Evolutionary conservation across 768 basidiomycete species (phyloP), one percentile per base, ranked within the genome.

Genomic region (Cystofilobasidium capitatum): DNA sequence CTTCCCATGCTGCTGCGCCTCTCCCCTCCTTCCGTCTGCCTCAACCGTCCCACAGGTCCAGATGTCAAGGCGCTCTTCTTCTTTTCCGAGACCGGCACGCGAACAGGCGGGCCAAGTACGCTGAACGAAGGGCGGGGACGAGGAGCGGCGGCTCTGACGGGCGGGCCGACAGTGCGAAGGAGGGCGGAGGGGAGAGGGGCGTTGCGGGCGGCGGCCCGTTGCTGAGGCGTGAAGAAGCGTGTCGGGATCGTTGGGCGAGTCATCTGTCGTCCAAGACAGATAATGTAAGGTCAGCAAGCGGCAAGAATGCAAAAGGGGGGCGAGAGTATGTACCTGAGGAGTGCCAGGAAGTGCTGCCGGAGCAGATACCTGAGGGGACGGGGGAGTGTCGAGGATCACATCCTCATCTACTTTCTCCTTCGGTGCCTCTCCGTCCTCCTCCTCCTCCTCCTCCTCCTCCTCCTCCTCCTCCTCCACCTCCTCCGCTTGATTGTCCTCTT

Each of bases 81-180:
- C 26, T 10, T 22, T 36, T 59, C 60, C 0, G 54, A 47, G 26
- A 39, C 22, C 20, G 60, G 59, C 1, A 68, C 40, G 36, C 62
- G 66, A 40, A 68, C 42, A 2, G 66, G 66, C 36, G 61, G 66
- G 14, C 66, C 66, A 37, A 68, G 35, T 1, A 51, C 36, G 9
- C 55, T 47, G 14, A 31, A 20, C 26, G 61, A 12, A 26, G 51
- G 51, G 2, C 17, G n/a, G 1, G 51, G 51, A 2, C 51, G 51
- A 20, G 45, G 20, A 31, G 51, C 51, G 29, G 51, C 4, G 29
- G n/a, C 31, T 26, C 51, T 26, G 2, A 55, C 51, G 31, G 51
- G 51, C 9, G 29, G 51, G 10, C 51, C 51, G 7, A 55, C 2
- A 3, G 51, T 55, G 6, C 51, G 51, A 12, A 14, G 12, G 7